phyloP scores from a whole-genome alignment of 495 filamentous ascomycete genomes.

The Annulohypoxylon nitens region DNA sequence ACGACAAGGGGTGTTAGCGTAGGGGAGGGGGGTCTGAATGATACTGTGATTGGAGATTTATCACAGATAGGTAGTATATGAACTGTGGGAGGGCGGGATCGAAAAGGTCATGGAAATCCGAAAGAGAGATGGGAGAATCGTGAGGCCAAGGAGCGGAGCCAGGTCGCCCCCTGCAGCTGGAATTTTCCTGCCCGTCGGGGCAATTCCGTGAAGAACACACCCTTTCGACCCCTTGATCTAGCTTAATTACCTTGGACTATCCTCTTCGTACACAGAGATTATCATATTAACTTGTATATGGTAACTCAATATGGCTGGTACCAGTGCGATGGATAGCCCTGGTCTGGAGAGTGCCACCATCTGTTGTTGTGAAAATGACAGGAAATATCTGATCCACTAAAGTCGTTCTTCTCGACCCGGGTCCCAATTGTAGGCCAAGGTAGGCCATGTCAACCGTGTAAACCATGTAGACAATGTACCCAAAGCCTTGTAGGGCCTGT shows the following conservation, averaged over 20 bases:
- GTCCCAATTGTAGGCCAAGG: background rate
- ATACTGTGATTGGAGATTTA: slow-evolving; percentile 35
- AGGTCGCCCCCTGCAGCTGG: slow-evolving; percentile 52
- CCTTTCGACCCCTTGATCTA: slow-evolving; percentile 35
- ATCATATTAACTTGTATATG: slow-evolving; percentile 20
- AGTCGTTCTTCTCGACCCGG: slow-evolving; percentile 4
- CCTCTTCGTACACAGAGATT: slow-evolving; percentile 42
- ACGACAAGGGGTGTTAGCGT: slow-evolving; percentile 41
- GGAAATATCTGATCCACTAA: slow-evolving; percentile 21
- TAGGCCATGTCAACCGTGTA: background rate
- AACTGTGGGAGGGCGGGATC: slow-evolving; percentile 34
- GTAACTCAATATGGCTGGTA: slow-evolving; percentile 31
- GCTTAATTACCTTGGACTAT: slow-evolving; percentile 17
- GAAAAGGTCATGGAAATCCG: slow-evolving; percentile 46
- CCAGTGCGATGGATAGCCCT: slow-evolving; percentile 43
- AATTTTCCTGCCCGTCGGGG: slow-evolving; percentile 49
- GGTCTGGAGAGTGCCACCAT: slow-evolving; percentile 43
- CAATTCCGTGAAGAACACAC: slow-evolving; percentile 50
- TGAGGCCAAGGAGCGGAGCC: slow-evolving; percentile 43
- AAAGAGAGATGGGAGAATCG: slow-evolving; percentile 42
- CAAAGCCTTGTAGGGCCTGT: background rate
- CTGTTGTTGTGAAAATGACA: slow-evolving; percentile 38
- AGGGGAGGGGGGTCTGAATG: slow-evolving; percentile 40
- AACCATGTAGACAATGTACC: background rate
- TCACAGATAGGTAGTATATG: slow-evolving; percentile 18